Percentiles rank a stretch among this genome's conserved stretches.
These are phyloP conservation scores for Phenoliferia sp. DNA, from an alignment of 1,284 basidiomycete genomes.

Conservation along the genomic window DNA sequence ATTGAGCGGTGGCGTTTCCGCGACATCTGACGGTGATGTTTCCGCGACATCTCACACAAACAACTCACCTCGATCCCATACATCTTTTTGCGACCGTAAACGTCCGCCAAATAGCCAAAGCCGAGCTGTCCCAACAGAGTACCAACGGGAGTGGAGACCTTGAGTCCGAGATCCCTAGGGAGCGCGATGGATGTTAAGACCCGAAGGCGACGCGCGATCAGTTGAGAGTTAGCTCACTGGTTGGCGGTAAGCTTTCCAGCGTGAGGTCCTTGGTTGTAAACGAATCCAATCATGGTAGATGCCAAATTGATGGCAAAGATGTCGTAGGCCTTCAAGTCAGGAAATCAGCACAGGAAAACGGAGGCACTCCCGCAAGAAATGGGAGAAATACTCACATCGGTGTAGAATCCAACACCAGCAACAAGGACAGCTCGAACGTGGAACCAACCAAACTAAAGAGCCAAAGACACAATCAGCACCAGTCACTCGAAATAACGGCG, in stretches of 20 bases:
- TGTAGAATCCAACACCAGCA: slow-evolving; percentile 76
- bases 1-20: no score
- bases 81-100: slow-evolving; percentile 60
- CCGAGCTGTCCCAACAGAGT: slow-evolving; percentile 43
- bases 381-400: slow-evolving; percentile 48
- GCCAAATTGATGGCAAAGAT: slow-evolving; percentile 74
- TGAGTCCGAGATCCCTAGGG: slow-evolving; percentile 53
- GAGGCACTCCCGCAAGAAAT: not conserved
- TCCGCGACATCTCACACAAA: no score
- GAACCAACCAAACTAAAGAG: slow-evolving; percentile 37
- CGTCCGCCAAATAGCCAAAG: slow-evolving; percentile 65
- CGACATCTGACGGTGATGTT: no score
- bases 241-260: slow-evolving; percentile 48
- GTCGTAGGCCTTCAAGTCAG: slow-evolving; percentile 50
- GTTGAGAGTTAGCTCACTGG: slow-evolving; percentile 45
- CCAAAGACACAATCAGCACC: not conserved
- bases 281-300: slow-evolving; percentile 67
- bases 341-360: slow-evolving; percentile 14
- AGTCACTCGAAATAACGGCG: not conserved
- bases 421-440: slow-evolving; percentile 62
- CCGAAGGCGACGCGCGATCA: slow-evolving; percentile 31
- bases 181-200: not conserved
- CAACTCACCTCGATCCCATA: slow-evolving; percentile 64
- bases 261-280: slow-evolving; percentile 55
- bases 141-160: slow-evolving; percentile 55